These are phyloP conservation scores for Xylariomycetidae sp. DNA, from an alignment of 2,329 filamentous ascomycete species.

Conservation along the genomic window DNA sequence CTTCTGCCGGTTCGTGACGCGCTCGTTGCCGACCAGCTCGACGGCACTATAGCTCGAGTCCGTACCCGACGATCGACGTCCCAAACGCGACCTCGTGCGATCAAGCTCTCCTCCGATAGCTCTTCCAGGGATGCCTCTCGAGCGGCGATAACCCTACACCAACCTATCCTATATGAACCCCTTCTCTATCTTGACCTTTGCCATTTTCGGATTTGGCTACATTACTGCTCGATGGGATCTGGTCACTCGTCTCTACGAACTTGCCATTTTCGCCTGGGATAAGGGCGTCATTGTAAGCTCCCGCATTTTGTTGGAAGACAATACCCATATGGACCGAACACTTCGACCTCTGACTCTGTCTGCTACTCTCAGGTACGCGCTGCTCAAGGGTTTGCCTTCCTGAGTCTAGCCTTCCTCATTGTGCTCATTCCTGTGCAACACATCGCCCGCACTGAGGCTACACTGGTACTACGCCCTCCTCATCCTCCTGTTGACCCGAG, in stretches of 20 bases:
- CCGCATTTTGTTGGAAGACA: no score
- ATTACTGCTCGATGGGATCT: conserved; percentile 99
- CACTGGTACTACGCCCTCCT: conserved; percentile 55
- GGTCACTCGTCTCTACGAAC: conserved; percentile 91
- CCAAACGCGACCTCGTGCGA: no score
- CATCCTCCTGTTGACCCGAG: conserved; percentile 5
- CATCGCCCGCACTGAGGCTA: conserved; percentile 73
- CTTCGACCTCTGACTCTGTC: neutral
- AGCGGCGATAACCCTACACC: conserved; percentile 36
- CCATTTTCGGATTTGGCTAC: conserved; percentile 99
- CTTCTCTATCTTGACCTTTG: conserved; percentile 90
- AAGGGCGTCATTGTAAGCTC: conserved; percentile 88
- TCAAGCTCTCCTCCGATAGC: neutral
- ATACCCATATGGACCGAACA: neutral
- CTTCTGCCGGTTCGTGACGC: no score
- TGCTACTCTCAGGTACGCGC: conserved; percentile 46
- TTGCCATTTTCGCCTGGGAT: conserved; percentile 96
- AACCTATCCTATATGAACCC: conserved; percentile 69
- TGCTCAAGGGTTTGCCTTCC: conserved; percentile 74
- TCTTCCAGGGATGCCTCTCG: conserved; percentile 19
- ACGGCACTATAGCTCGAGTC: no score
- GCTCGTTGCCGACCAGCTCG: no score
- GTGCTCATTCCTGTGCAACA: conserved; percentile 79
- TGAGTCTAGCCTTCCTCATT: conserved; percentile 79
- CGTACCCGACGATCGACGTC: no score